phyloP scores from a whole-genome alignment of 139 green algal species.

The Nannochloris sp. region DNA sequence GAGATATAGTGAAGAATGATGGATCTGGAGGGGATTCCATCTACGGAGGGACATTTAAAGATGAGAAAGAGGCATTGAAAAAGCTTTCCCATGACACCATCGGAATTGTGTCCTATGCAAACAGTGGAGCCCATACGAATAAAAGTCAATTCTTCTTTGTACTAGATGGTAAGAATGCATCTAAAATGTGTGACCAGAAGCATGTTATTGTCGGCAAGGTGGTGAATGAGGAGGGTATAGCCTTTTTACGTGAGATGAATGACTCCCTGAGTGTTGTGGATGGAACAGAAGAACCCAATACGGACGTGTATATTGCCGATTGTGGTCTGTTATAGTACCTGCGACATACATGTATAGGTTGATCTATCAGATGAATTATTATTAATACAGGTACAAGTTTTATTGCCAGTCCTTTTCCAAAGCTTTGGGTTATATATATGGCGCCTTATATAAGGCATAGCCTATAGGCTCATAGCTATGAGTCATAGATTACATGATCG shows the following conservation, averaged over 20 bases:
- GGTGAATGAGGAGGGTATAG: constrained; percentile 47
- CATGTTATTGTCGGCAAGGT: constrained; percentile 81
- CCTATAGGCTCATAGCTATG: too few relatives aligned
- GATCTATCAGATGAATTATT: too few relatives aligned
- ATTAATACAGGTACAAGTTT: too few relatives aligned
- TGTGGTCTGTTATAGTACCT: too few relatives aligned
- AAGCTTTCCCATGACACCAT: constrained; percentile 51
- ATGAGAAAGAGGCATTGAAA: constrained; percentile 68
- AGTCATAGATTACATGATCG: too few relatives aligned
- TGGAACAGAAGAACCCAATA: too few relatives aligned
- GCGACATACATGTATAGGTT: too few relatives aligned
- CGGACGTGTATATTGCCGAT: too few relatives aligned
- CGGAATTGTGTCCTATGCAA: constrained; percentile 72
- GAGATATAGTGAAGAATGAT: constrained; percentile 65
- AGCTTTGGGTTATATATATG: too few relatives aligned
- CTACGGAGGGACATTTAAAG: constrained; percentile 66
- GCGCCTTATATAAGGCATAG: too few relatives aligned
- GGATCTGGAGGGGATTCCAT: constrained; percentile 74
- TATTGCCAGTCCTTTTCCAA: too few relatives aligned
- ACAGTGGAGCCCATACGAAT: constrained; percentile 84
- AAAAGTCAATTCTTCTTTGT: constrained; percentile 82
- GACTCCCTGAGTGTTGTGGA: background rate
- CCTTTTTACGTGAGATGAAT: constrained; percentile 44
- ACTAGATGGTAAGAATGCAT: constrained; percentile 28
- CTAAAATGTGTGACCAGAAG: constrained; percentile 68